Percentiles rank a stretch among this genome's conserved stretches.
Conservation (phyloP, 2,329 filamentous ascomycete species). For the Pestalotiopsis sp. region DNA sequence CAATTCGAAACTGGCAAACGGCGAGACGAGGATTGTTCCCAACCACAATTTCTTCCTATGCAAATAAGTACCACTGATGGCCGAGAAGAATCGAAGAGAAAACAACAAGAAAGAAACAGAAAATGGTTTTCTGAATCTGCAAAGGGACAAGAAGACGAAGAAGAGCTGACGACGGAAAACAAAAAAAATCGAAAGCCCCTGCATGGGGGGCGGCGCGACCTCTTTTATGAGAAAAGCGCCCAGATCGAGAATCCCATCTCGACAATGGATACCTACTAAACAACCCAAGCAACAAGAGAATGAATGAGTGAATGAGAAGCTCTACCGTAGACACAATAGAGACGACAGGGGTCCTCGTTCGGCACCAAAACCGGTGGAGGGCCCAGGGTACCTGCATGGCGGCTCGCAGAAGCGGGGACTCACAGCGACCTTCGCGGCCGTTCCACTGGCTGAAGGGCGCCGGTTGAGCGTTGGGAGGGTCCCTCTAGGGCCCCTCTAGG, state of each 20-base stretch:
- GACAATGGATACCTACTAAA: conserved; percentile 1
- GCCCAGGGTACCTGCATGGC: conserved; percentile 9
- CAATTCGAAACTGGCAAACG: neutral
- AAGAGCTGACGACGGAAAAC: neutral
- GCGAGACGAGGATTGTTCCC: neutral
- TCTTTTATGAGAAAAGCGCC: conserved; percentile 5
- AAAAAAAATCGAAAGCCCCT: neutral
- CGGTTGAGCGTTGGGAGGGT: conserved; percentile 5
- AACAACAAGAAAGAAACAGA: neutral
- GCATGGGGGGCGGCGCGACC: neutral
- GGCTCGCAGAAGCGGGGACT: neutral
- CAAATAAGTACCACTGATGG: neutral
- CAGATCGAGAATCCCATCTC: neutral
- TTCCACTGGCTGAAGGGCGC: conserved; percentile 4
- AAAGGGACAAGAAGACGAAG: conserved; percentile 8
- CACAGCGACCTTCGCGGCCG: neutral
- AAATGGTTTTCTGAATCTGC: neutral
- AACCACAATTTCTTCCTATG: neutral
- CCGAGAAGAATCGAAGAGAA: conserved; percentile 6
- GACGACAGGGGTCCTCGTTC: neutral
- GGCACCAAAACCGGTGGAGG: neutral
- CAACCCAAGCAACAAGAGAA: no score
- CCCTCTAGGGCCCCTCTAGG: neutral
- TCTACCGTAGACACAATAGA: neutral
- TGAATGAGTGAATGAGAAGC: neutral